These are phyloP conservation scores for Mucor mucedo DNA, from an alignment of 371 early-diverging fungal species.

Conservation along the genomic window DNA sequence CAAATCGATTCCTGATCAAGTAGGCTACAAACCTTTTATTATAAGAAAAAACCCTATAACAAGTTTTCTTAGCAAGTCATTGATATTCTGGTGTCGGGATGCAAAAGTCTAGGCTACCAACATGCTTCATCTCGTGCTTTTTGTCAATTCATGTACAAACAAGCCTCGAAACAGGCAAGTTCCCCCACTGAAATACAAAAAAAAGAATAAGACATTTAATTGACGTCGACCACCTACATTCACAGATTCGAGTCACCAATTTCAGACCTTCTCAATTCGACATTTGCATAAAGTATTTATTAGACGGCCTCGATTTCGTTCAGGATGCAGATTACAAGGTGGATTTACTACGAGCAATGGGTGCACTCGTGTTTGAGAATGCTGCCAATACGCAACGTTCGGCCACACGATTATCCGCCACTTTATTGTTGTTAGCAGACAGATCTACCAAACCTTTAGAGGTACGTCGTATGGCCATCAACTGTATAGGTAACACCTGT, in stretches of 20 bases:
- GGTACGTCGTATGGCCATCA: constrained; percentile 67
- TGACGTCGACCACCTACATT: not conserved
- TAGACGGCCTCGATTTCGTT: constrained; percentile 39
- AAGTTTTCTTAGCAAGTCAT: constrained; percentile 37
- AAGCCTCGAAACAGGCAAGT: constrained; percentile 48
- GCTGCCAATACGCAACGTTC: constrained; percentile 41
- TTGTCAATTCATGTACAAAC: constrained; percentile 52
- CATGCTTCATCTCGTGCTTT: constrained; percentile 42
- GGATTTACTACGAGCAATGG: constrained; percentile 51
- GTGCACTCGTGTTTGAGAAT: constrained; percentile 57
- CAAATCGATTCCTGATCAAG: constrained; percentile 25
- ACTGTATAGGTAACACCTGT: constrained; percentile 65
- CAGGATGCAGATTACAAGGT: constrained; percentile 31
- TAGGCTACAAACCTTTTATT: not conserved
- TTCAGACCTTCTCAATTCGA: constrained; percentile 45
- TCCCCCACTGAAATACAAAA: not conserved
- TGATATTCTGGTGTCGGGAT: constrained; percentile 49
- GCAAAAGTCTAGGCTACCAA: constrained; percentile 33
- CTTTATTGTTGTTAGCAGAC: constrained; percentile 38
- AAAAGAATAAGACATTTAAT: not conserved
- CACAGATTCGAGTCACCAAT: constrained; percentile 41
- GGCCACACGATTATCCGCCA: constrained; percentile 26
- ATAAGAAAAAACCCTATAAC: too few species aligned
- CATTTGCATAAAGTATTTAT: constrained; percentile 33
- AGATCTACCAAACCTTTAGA: constrained; percentile 43